Percentiles rank a stretch among this genome's conserved stretches.
phyloP scores from a whole-genome alignment of 2,329 filamentous ascomycete genomes.

The Gyromitra esculenta region DNA sequence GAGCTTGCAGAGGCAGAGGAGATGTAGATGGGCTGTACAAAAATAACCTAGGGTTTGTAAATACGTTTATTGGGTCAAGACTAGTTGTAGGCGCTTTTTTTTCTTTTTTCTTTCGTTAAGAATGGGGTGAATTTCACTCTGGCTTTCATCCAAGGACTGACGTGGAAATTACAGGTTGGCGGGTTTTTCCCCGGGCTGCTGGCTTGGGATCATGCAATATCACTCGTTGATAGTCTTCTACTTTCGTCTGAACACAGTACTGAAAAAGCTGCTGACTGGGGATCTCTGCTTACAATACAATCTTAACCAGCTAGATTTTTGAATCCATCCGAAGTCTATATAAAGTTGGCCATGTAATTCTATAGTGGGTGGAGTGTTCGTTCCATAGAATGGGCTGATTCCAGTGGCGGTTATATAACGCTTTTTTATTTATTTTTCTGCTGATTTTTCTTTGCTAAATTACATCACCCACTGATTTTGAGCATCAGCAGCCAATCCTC shows the following conservation, averaged over 20 bases:
- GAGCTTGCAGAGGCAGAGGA: slow-evolving; percentile 45
- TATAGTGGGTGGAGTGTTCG: neutral
- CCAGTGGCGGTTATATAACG: neutral
- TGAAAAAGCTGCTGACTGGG: too few relatives aligned
- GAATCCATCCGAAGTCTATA: neutral
- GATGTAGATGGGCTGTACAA: neutral
- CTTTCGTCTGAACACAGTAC: neutral
- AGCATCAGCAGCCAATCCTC: too few relatives aligned
- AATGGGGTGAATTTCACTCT: neutral
- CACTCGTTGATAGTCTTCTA: neutral
- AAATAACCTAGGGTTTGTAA: neutral
- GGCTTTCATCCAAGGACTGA: neutral
- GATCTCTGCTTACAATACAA: neutral
- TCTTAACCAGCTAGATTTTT: neutral
- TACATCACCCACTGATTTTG: neutral
- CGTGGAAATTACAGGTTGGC: neutral
- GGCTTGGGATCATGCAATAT: neutral
- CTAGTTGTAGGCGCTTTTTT: neutral
- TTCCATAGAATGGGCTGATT: neutral
- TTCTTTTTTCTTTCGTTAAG: neutral
- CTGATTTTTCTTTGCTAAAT: neutral
- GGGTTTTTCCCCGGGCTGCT: neutral
- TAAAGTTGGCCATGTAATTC: neutral
- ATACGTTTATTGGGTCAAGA: slow-evolving; percentile 2
- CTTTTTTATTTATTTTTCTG: neutral